These are phyloP conservation scores for Blastomyces gilchristii DNA, from an alignment of 2,329 filamentous ascomycete genomes.

Conservation along the genomic window DNA sequence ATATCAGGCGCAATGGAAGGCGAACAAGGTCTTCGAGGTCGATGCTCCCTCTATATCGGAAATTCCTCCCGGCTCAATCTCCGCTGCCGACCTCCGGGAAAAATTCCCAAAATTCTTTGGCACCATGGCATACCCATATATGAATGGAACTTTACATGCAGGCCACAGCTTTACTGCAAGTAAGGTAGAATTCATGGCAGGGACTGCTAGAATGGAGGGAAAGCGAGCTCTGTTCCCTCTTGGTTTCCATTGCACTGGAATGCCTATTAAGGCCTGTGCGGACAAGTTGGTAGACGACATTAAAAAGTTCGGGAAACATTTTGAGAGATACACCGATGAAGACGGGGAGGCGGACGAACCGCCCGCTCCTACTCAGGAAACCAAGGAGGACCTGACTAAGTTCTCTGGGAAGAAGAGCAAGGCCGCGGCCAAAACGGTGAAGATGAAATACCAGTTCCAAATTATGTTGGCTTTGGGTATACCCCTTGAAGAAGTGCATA, in stretches of 20 bases:
- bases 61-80: constrained; percentile 62
- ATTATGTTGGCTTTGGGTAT: constrained; percentile 91
- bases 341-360: constrained; percentile 44
- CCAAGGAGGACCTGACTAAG: constrained; percentile 77
- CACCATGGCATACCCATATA: constrained; percentile 66
- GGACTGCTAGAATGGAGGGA: constrained; percentile 82
- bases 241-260: constrained; percentile 92
- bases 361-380: constrained; percentile 51
- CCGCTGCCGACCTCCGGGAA: constrained; percentile 62
- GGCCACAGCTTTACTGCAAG: constrained; percentile 86
- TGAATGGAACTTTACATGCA: constrained; percentile 81
- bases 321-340: constrained; percentile 63
- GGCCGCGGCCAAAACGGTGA: constrained; percentile 76
- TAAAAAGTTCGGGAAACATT: constrained; percentile 75
- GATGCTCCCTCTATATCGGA: constrained; percentile 73
- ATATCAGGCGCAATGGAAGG: constrained; percentile 78
- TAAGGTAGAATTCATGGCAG: constrained; percentile 86
- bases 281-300: constrained; percentile 91
- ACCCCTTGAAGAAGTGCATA: constrained; percentile 77
- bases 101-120: constrained; percentile 88
- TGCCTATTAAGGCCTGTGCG: constrained; percentile 95
- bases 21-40: constrained; percentile 68
- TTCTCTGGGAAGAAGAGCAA: constrained; percentile 91
- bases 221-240: constrained; percentile 80
- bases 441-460: constrained; percentile 92